Evolutionary conservation across 179 eudicot genomes (phyloP).

Genomic region (Camellia oleifera): DNA sequence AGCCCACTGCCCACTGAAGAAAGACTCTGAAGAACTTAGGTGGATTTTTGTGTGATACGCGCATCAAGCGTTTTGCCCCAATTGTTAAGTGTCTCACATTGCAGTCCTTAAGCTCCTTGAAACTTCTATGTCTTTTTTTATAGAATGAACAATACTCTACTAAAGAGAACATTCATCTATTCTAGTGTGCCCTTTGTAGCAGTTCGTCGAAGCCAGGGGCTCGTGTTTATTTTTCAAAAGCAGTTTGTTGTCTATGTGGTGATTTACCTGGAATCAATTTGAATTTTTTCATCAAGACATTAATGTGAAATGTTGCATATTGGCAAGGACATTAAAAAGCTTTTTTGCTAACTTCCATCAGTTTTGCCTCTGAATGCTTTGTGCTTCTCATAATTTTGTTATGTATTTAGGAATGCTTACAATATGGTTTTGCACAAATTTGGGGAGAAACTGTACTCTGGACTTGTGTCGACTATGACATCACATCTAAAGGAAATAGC

Average conservation of each 20-base stretch:
- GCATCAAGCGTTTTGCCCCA: too few species aligned
- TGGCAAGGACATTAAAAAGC: neutral
- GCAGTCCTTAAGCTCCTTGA: neutral
- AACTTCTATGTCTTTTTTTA: neutral
- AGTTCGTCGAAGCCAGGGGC: neutral
- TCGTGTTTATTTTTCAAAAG: neutral
- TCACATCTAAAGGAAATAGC: slow-evolving; percentile 71
- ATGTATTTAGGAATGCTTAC: slow-evolving; percentile 71
- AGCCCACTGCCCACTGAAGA: too few species aligned
- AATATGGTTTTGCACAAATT: slow-evolving; percentile 93
- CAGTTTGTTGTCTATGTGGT: neutral
- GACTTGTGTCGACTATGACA: slow-evolving; percentile 77
- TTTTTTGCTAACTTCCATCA: neutral
- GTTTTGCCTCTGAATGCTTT: neutral
- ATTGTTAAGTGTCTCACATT: too few species aligned
- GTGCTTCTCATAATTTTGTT: neutral
- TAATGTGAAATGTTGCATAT: slow-evolving; percentile 1
- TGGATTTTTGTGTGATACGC: too few species aligned
- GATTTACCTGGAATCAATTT: neutral
- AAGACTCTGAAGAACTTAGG: too few species aligned
- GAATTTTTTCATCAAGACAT: neutral
- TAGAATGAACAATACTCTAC: too few species aligned
- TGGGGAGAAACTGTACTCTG: slow-evolving; percentile 82
- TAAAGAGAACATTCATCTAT: neutral
- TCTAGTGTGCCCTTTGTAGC: neutral